These are phyloP conservation scores for Lupinus albus DNA, from an alignment of 306 rosid genomes.

Conservation along the genomic window DNA sequence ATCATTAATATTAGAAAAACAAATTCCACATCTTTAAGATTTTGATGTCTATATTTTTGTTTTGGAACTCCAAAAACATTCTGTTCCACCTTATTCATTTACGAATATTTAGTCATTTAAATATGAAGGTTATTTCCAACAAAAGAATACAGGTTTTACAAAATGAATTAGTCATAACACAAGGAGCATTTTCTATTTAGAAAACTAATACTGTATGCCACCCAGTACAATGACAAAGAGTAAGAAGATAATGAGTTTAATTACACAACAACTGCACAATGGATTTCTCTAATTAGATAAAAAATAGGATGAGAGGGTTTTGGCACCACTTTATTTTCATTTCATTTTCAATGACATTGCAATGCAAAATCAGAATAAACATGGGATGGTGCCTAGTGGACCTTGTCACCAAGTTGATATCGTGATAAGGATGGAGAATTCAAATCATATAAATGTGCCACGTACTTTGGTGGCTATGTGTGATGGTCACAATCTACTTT, in stretches of 20 bases:
- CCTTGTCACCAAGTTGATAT: slow-evolving; percentile 14
- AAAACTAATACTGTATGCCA: neutral
- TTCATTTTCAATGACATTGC: slow-evolving; percentile 13
- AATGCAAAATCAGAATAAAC: slow-evolving; percentile 2
- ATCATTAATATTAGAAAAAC: no score
- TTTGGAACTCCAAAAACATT: no score
- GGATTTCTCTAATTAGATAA: neutral
- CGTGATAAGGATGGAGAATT: slow-evolving; percentile 13
- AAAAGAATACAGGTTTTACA: neutral
- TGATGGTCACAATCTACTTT: slow-evolving; percentile 36
- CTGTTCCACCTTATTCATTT: no score
- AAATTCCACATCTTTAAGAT: no score
- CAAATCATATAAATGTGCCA: slow-evolving; percentile 1
- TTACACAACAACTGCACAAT: neutral
- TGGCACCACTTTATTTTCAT: neutral
- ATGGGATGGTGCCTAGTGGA: slow-evolving; percentile 9
- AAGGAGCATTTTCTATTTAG: neutral
- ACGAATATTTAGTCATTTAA: no score
- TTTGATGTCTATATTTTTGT: no score
- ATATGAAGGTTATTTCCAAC: no score
- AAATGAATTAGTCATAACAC: no score
- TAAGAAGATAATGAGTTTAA: neutral
- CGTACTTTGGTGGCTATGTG: slow-evolving; percentile 31
- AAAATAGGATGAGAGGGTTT: neutral
- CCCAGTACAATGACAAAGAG: neutral